phyloP scores from a whole-genome alignment of 208 protist genomes.

The Trypanosoma scelopori region DNA sequence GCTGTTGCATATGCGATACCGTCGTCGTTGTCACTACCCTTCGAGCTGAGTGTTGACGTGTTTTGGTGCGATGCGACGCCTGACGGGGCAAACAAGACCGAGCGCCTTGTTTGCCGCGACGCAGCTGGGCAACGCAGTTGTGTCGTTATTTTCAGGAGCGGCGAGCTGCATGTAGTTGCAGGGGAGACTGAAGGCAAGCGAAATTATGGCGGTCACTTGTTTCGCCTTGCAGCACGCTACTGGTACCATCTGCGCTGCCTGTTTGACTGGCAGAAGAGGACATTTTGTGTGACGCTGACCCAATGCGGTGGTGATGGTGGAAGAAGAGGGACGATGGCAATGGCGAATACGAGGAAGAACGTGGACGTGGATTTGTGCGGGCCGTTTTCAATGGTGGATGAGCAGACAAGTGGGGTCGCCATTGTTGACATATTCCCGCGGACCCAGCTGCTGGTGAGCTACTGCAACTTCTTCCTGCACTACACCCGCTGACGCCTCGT shows the following conservation, averaged over 20 bases:
- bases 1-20: constrained; percentile 2
- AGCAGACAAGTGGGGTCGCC: constrained; percentile 22
- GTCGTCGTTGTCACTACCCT: not conserved
- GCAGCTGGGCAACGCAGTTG: constrained; percentile 25
- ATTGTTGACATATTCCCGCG: constrained; percentile 42
- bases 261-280: constrained; percentile 28
- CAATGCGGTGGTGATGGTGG: not conserved
- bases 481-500: not conserved
- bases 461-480: constrained; percentile 39
- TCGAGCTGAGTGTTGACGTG: constrained; percentile 22
- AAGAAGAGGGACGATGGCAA: not conserved
- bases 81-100: constrained; percentile 12
- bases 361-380: not conserved
- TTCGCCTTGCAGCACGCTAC: constrained; percentile 14
- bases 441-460: constrained; percentile 35
- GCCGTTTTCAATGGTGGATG: constrained; percentile 25
- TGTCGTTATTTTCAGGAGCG: constrained; percentile 26
- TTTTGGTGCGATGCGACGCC: constrained; percentile 14
- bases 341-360: not conserved
- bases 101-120: constrained; percentile 32
- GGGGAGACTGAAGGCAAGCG: not conserved
- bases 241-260: constrained; percentile 27
- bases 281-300: constrained; percentile 19
- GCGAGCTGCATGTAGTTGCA: constrained; percentile 18
- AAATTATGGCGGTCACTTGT: not conserved